Evolutionary conservation across 2,329 filamentous ascomycete genomes (phyloP), one percentile per base, ranked within the genome.

Genomic region (Diaporthe capsici): DNA sequence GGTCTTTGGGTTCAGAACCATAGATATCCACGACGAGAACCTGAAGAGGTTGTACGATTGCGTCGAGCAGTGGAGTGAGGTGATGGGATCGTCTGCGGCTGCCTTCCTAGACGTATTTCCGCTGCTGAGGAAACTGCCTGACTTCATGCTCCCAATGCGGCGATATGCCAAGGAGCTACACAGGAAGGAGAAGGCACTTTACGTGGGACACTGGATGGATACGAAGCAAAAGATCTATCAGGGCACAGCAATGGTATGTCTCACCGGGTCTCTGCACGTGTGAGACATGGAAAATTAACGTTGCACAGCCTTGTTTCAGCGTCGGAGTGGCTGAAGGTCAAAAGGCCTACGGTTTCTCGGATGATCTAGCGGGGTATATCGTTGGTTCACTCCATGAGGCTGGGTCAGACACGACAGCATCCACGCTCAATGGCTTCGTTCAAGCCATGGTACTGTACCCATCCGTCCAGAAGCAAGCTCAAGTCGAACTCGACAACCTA

Each of bases 21-120:
- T 81, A 0, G 83, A 79, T 0, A 82, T 85, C 75, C 82, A 87
- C 10, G 84, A 89, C 63, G 80, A 82, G 9, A 83, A 84, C 31
- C 80, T 88, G 67, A 81, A 83, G 76, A 20, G 79, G 73, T 4
- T 53, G 15, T 49, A 71, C 34, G 58, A 77, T 17, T 63, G 74
- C 17, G 75, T 65, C 53, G 76, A 42, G 53, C 75, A 76, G 44
- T 74, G 71, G 37, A 25, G 31, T 51, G 82, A 49, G 82, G 82
- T 37, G 82, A 85, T 70, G 81, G 82, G 2, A 80, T 84, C 44
- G 85, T 86, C 55, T 79, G 81, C 82, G 0, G 86, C 88, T 0
- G 84, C 84, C 0, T 75, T 89, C 1, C 79, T 88, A 4, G 87
- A 90, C 75, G 80, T 85, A 22, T 89, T 85, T 72, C 88, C 88